These are phyloP conservation scores for Coemansia sp. DNA, from an alignment of 192 early-diverging fungal species.

Conservation along the genomic window DNA sequence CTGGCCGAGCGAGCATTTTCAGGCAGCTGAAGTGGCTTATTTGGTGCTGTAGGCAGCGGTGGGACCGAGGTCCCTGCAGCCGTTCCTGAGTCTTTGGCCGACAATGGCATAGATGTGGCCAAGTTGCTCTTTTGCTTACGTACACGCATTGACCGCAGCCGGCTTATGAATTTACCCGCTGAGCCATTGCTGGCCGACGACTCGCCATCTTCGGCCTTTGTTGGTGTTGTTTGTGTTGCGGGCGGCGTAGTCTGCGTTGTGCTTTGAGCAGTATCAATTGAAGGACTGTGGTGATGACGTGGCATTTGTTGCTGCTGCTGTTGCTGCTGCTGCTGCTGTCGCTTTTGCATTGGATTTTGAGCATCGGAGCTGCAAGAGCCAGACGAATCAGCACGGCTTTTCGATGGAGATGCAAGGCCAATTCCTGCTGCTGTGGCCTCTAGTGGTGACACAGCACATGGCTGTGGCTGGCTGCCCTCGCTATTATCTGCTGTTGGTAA, in stretches of 20 bases:
- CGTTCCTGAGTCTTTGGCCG: constrained; percentile 1
- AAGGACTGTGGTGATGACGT: constrained; percentile 34
- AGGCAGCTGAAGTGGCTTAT: background rate
- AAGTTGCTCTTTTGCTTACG: constrained; percentile 44
- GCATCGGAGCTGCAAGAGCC: too few species aligned
- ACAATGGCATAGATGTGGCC: background rate
- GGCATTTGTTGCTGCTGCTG: background rate
- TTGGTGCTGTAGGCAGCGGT: background rate
- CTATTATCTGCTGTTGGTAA: background rate
- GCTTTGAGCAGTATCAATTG: constrained; percentile 29
- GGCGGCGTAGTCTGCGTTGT: background rate
- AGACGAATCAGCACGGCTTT: too few species aligned
- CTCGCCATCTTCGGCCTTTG: constrained; percentile 40
- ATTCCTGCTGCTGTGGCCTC: background rate
- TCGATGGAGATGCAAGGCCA: background rate
- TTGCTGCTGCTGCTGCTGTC: background rate
- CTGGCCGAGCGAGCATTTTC: background rate
- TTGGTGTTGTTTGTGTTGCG: constrained; percentile 1
- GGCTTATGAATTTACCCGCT: constrained; percentile 41
- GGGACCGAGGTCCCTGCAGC: background rate
- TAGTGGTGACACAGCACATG: background rate
- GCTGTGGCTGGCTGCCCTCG: background rate
- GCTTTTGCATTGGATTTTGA: background rate
- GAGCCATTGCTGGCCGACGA: constrained; percentile 30
- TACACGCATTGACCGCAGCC: constrained; percentile 47